Evolutionary conservation across 108 stramenopile genomes (phyloP).

Genomic region (Hondaea fermentalgiana): DNA sequence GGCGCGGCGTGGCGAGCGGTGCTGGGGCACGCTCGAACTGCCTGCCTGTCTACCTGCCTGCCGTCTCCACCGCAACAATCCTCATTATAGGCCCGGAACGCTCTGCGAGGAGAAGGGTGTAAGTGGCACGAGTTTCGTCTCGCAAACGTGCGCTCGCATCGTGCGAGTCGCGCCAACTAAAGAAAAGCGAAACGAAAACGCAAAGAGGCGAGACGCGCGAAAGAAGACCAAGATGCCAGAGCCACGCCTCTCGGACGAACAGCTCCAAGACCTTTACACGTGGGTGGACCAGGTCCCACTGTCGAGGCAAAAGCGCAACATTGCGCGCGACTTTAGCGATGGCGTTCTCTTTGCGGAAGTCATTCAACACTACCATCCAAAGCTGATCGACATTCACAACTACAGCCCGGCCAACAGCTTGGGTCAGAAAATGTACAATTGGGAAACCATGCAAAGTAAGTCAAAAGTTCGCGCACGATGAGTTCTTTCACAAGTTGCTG

Average conservation of each 20-base stretch:
- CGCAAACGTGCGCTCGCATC: background rate
- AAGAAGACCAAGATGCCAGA: background rate
- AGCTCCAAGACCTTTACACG: slow-evolving; percentile 42
- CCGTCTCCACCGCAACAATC: no score
- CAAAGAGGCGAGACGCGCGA: background rate
- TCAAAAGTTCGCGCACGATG: background rate
- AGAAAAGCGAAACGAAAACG: background rate
- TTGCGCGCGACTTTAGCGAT: slow-evolving; percentile 59
- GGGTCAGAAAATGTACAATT: slow-evolving; percentile 56
- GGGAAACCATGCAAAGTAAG: slow-evolving; percentile 50
- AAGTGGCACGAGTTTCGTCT: no score
- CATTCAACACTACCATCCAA: slow-evolving; percentile 53
- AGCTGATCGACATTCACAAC: slow-evolving; percentile 58
- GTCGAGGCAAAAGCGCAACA: slow-evolving; percentile 57
- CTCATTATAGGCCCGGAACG: no score
- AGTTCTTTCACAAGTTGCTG: no score
- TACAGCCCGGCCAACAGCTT: slow-evolving; percentile 49
- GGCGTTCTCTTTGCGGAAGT: slow-evolving; percentile 59
- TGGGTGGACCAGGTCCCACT: slow-evolving; percentile 63
- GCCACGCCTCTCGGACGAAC: slow-evolving; percentile 22
- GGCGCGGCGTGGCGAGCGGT: no score
- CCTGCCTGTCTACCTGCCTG: no score
- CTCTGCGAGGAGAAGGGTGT: no score
- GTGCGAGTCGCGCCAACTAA: background rate
- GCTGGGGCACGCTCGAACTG: no score